Evolutionary conservation across 805 yeast species (phyloP).

Genomic region (Jamesozyma rosinii): DNA sequence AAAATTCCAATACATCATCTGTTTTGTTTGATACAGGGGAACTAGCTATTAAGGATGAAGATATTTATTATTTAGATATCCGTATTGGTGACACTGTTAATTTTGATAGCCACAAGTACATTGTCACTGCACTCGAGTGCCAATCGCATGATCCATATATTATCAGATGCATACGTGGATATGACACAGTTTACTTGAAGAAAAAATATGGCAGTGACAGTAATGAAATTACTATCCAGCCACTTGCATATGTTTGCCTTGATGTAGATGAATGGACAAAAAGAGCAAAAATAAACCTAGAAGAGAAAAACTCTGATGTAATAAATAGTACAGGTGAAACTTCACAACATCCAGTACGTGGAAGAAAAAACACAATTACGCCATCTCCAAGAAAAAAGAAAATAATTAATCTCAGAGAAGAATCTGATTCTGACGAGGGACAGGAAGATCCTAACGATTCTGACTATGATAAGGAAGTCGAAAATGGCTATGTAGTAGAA

Average conservation of each 20-base stretch:
- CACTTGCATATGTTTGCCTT: constrained; percentile 28
- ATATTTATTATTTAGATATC: constrained; percentile 42
- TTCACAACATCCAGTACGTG: constrained; percentile 17
- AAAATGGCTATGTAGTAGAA: not conserved
- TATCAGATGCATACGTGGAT: constrained; percentile 54
- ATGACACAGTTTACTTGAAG: constrained; percentile 38
- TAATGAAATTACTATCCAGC: constrained; percentile 13
- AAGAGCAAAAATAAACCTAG: constrained; percentile 24
- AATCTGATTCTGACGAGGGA: not conserved
- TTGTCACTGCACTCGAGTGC: constrained; percentile 40
- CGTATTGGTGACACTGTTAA: constrained; percentile 47
- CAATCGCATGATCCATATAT: constrained; percentile 12
- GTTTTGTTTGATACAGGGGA: constrained; percentile 20
- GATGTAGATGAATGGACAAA: constrained; percentile 31
- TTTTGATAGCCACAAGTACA: constrained; percentile 29
- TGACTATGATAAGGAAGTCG: not conserved
- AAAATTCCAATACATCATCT: not conserved
- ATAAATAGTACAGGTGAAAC: constrained; percentile 11
- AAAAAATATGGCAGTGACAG: constrained; percentile 16
- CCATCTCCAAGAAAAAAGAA: constrained; percentile 8
- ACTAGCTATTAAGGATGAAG: constrained; percentile 13
- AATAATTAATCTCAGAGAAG: not conserved
- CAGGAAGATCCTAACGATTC: not conserved
- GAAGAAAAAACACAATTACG: constrained; percentile 11
- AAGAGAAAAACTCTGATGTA: constrained; percentile 5